Evolutionary conservation across 2,329 filamentous ascomycete species (phyloP).

Genomic region (Alternaria triticimaculans): DNA sequence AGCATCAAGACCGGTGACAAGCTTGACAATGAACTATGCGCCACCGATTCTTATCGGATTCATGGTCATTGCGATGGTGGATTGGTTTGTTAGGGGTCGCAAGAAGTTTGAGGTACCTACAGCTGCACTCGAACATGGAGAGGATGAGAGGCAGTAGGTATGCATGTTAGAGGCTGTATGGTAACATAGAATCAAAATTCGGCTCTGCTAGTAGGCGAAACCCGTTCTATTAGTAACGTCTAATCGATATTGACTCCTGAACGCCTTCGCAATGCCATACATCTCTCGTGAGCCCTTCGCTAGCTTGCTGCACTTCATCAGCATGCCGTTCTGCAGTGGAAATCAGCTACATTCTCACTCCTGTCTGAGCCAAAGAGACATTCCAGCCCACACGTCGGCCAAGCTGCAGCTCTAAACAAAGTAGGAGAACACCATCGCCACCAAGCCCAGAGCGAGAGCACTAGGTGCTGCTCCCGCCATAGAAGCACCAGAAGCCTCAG

Average conservation of each 20-base stretch:
- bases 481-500: background rate
- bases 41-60: constrained; percentile 14
- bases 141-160: background rate
- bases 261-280: background rate
- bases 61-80: constrained; percentile 19
- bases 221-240: background rate
- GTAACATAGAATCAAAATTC: background rate
- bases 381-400: too few species aligned
- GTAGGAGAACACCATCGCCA: background rate
- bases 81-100: constrained; percentile 22
- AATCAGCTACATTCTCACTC: background rate
- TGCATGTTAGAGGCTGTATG: background rate
- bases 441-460: background rate
- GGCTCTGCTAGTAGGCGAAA: background rate
- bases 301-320: background rate
- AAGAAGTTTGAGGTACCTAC: constrained; percentile 22
- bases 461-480: background rate
- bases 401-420: background rate
- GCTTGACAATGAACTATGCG: constrained; percentile 26
- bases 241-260: background rate
- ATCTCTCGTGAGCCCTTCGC: background rate
- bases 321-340: background rate
- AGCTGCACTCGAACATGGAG: background rate
- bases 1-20: constrained; percentile 15
- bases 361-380: too few species aligned